Evolutionary conservation across 2,329 filamentous ascomycete species (phyloP), one percentile per base, ranked within the genome.

Genomic region (Xylariaceae sp.): DNA sequence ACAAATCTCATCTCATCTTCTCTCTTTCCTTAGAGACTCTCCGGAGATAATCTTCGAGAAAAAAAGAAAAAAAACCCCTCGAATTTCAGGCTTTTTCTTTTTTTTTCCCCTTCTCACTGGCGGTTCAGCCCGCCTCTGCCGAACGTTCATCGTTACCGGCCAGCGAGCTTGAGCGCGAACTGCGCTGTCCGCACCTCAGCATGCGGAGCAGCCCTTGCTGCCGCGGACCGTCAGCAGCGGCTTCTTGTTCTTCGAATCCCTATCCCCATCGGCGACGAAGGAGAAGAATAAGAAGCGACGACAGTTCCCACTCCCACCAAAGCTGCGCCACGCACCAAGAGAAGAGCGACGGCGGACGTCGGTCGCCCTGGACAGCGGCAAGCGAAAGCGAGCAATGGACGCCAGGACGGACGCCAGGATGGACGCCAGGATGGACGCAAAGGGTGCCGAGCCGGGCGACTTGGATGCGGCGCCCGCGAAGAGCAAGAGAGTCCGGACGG

Each of bases 401-500:
- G 19, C 19, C 19, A 19, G 19, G 19, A 19, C 19, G 19, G 19
- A 19, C 19, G 19, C 19, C 19, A 19, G 19, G 19, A 19, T 19
- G 19, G 19, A 19, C 19, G 19, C 19, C 26, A 59, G 61, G 50
- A 56, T 50, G 19, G 56, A 58, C 37, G 49, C 44, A 37, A 64
- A 58, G 55, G 54, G 60, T 48, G 54, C 60, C 50, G 61, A 62
- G 63, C 63, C 65, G 59, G 57, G 56, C 44, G 55, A 60, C 37
- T 50, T 61, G 27, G 63, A 64, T 30, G 60, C 58, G 12, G 61
- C 65, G 6, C 67, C 67, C 31, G 71, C 67, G 59, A 92, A 91
- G 70, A 85, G 89, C n/a, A 92, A 87, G 72, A 80, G 91, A 60
- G 90, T 95, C 19, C 84, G 92, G 46, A 96, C 91, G 2, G 91